These are phyloP conservation scores for Begonia masoniana DNA, from an alignment of 306 rosid species.

Conservation along the genomic window DNA sequence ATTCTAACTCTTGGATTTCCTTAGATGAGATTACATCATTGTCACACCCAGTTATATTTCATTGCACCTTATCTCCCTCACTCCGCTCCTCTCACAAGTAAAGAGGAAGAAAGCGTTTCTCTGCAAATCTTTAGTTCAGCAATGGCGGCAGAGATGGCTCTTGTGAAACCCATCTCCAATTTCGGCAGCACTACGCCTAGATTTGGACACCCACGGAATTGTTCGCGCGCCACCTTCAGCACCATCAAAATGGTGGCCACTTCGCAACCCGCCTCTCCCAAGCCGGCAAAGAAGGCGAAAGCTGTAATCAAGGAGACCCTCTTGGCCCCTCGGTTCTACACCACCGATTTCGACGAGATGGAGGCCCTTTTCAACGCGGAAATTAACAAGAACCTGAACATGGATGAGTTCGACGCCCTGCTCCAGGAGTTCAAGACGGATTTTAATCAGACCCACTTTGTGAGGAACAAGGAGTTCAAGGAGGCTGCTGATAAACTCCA, in stretches of 20 bases:
- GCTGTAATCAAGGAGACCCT: slow-evolving; percentile 73
- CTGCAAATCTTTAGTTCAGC: not conserved
- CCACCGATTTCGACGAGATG: slow-evolving; percentile 96
- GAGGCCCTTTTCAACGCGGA: slow-evolving; percentile 95
- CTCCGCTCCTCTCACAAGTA: not conserved
- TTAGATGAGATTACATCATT: not conserved
- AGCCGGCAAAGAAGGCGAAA: slow-evolving; percentile 40
- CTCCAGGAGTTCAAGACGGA: slow-evolving; percentile 99
- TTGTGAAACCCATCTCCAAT: slow-evolving; percentile 72
- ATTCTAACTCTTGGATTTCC: not conserved
- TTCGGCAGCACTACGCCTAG: slow-evolving; percentile 36
- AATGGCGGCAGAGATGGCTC: slow-evolving; percentile 83
- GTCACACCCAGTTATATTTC: not conserved
- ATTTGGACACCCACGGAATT: slow-evolving; percentile 25
- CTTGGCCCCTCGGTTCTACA: slow-evolving; percentile 86
- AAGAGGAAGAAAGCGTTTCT: not conserved
- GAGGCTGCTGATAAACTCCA: slow-evolving; percentile 89
- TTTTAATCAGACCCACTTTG: slow-evolving; percentile 92
- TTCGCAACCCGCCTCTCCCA: slow-evolving; percentile 22
- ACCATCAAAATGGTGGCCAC: slow-evolving; percentile 49
- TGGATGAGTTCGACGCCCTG: slow-evolving; percentile 71
- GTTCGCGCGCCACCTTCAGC: slow-evolving; percentile 24
- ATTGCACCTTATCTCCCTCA: not conserved
- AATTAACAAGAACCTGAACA: slow-evolving; percentile 79
- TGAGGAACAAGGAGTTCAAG: slow-evolving; percentile 93